Evolutionary conservation across 768 basidiomycete genomes (phyloP), one percentile per base, ranked within the genome.

Genomic region (Fomitopsis serialis): DNA sequence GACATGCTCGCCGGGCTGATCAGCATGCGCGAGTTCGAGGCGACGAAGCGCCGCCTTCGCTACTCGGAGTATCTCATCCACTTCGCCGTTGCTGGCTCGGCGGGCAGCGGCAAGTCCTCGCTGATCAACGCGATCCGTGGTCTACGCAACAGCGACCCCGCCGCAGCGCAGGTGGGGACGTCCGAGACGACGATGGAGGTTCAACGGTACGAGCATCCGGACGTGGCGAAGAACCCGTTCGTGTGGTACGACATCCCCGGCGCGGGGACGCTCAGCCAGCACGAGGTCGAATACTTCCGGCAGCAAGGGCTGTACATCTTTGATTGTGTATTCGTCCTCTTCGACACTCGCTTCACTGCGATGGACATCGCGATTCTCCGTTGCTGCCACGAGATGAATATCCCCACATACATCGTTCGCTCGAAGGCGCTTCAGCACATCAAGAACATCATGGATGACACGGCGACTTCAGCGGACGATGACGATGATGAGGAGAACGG

Each of bases 81-180:
- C 32, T 48, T 29, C 46, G 46, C 46, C 7, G 46, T 48, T 29
- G 46, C 27, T 3, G 46, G 46, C 6, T 12, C 32, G 10, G 25
- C 46, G 10, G 46, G 46, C 12, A 48, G 46, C 46, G 46, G 46
- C 9, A 48, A 48, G 29, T 48, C 46, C 3, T 48, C 46, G 46
- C 12, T 48, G n/a, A 45, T 45, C 44, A 45, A 45, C 24, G 44
- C 44, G 8, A 3, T 45, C 11, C 46, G 46, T 24, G 46, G 46
- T 4, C 15, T 48, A 29, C 27, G 25, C 25, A 48, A 48, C 11
- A 32, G 27, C 13, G 46, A n/a, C 32, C 25, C 46, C 24, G 4
- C 11, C 25, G 46, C 32, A 3, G 46, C 46, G 19, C 46, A 4
- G 7, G 23, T 24, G 8, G 46, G 46, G 8, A 29, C 32, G 12